Evolutionary conservation across 2,329 filamentous ascomycete genomes (phyloP).

Genomic region (Nemania sp.): DNA sequence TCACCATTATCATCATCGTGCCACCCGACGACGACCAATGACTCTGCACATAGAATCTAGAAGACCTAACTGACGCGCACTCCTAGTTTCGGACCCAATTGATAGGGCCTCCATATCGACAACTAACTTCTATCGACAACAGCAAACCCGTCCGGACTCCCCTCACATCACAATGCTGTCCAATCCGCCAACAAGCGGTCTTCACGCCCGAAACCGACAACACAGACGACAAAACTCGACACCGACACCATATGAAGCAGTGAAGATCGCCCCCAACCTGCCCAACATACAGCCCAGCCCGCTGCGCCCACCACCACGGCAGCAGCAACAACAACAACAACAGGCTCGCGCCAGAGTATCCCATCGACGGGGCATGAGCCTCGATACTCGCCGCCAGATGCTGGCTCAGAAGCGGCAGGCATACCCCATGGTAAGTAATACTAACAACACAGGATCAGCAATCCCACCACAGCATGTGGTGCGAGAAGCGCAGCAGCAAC

Average conservation of each 20-base stretch:
- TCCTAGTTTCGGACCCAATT: conserved; percentile 60
- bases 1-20: neutral
- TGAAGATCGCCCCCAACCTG: conserved; percentile 74
- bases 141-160: conserved; percentile 71
- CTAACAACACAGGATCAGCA: conserved; percentile 68
- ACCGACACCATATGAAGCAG: conserved; percentile 80
- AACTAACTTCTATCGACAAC: conserved; percentile 61
- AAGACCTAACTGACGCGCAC: conserved; percentile 8
- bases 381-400: conserved; percentile 77
- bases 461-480: conserved; percentile 79
- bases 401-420: conserved; percentile 58
- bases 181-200: conserved; percentile 73
- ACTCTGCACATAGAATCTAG: no score
- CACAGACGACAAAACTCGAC: conserved; percentile 92
- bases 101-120: conserved; percentile 49
- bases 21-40: neutral
- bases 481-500: conserved; percentile 92
- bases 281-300: conserved; percentile 62
- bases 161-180: conserved; percentile 83
- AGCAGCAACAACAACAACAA: no score
- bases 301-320: conserved; percentile 48
- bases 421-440: conserved; percentile 66
- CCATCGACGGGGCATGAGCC: conserved; percentile 86
- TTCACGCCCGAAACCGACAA: conserved; percentile 78
- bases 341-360: conserved; percentile 57